Evolutionary conservation across 768 basidiomycete species (phyloP).

Genomic region (Boletellus emodensis): DNA sequence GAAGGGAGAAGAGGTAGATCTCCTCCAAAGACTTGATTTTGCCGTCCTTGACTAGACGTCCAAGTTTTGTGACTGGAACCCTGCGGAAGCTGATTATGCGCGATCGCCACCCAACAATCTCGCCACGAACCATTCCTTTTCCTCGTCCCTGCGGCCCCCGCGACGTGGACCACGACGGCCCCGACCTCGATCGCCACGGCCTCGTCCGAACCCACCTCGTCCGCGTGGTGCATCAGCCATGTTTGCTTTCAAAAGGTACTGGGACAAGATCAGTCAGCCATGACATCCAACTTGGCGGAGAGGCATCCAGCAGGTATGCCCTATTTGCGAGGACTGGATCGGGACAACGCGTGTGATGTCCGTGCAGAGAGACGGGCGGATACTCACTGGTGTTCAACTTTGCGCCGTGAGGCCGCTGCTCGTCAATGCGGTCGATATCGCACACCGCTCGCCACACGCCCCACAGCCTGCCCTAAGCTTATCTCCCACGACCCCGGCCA

Average conservation of each 20-base stretch:
- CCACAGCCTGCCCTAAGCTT: slow-evolving; percentile 30
- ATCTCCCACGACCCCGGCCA: slow-evolving; percentile 17
- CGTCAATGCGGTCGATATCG: slow-evolving; percentile 8
- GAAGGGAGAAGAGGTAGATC: slow-evolving; percentile 99
- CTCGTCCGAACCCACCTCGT: slow-evolving; percentile 88
- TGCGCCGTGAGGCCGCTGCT: slow-evolving; percentile 19
- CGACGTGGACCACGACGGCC: slow-evolving; percentile 82
- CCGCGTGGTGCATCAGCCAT: slow-evolving; percentile 94
- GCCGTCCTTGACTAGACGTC: slow-evolving; percentile 97
- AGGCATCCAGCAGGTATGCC: slow-evolving; percentile 43
- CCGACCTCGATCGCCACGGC: slow-evolving; percentile 65
- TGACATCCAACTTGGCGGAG: slow-evolving; percentile 40
- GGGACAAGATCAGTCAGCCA: slow-evolving; percentile 23
- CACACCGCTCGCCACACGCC: not conserved
- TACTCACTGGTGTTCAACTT: slow-evolving; percentile 39
- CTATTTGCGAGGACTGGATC: not conserved
- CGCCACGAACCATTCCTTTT: slow-evolving; percentile 90
- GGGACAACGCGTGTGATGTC: not conserved
- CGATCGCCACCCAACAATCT: not conserved
- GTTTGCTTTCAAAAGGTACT: slow-evolving; percentile 25
- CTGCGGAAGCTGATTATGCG: slow-evolving; percentile 37
- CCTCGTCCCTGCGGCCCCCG: slow-evolving; percentile 98
- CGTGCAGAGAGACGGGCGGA: not conserved
- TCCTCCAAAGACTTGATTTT: slow-evolving; percentile 99
- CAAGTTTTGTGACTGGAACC: slow-evolving; percentile 98